phyloP scores from a whole-genome alignment of 805 yeast species.

The Candida qinlingensis region DNA sequence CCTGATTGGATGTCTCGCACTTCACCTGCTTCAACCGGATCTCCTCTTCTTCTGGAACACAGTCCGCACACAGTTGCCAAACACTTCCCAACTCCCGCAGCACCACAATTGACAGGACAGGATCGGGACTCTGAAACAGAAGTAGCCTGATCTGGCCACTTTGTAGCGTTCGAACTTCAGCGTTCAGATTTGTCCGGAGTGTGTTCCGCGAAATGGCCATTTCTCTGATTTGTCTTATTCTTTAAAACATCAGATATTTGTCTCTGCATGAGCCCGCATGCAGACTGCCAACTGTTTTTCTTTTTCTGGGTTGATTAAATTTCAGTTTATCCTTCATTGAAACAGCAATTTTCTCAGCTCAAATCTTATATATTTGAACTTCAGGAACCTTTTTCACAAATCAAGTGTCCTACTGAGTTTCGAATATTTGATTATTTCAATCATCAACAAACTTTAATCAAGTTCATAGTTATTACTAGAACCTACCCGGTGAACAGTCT shows the following conservation, averaged over 20 bases:
- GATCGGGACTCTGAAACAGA: no score
- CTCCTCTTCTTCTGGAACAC: no score
- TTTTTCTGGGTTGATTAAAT: constrained; percentile 1
- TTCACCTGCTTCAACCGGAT: no score
- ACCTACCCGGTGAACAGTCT: background rate
- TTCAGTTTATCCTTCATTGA: background rate
- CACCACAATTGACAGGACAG: no score
- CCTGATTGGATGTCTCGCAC: no score
- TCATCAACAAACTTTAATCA: background rate
- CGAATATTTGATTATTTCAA: background rate
- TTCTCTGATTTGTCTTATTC: background rate
- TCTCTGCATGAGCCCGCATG: background rate
- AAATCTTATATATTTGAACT: no score
- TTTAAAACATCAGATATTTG: background rate
- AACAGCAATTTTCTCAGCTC: background rate
- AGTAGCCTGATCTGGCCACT: no score
- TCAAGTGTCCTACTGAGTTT: background rate
- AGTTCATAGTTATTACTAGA: no score
- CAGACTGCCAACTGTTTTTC: background rate
- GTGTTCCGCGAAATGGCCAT: no score
- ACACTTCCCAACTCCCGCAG: no score
- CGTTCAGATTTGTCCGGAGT: background rate
- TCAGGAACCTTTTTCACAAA: background rate
- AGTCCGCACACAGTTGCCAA: no score
- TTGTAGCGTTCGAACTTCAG: no score